Evolutionary conservation across 352 stramenopile genomes (phyloP).

Genomic region (Globisporangium uncinulatum): DNA sequence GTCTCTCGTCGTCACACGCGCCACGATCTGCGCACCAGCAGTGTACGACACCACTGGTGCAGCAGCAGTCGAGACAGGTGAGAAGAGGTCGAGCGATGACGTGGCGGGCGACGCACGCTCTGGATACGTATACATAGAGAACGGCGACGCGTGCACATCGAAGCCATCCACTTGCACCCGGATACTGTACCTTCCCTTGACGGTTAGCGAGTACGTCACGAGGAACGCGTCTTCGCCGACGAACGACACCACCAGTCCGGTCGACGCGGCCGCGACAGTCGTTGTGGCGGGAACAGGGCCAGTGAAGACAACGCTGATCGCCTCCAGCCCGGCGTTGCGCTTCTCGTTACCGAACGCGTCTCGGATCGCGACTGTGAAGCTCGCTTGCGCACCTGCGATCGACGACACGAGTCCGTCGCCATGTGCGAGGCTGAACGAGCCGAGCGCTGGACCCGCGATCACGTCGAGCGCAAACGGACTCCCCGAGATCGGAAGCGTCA

Average conservation of each 20-base stretch:
- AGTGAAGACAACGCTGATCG: conserved; percentile 27
- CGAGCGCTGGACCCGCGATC: conserved; percentile 40
- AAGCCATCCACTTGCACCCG: conserved; percentile 37
- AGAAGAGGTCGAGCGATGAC: conserved; percentile 45
- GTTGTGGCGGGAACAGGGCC: conserved; percentile 23
- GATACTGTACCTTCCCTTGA: conserved; percentile 43
- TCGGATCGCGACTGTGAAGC: conserved; percentile 46
- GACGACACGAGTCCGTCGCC: conserved; percentile 44
- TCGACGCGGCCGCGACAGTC: conserved; percentile 10
- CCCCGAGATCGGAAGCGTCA: conserved; percentile 20
- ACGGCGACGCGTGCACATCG: conserved; percentile 37
- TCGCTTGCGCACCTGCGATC: conserved; percentile 38
- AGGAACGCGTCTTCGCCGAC: conserved; percentile 26
- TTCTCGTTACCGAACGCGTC: conserved; percentile 63
- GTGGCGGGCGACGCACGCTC: conserved; percentile 30
- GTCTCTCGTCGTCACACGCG: conserved; percentile 42
- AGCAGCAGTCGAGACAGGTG: conserved; percentile 16
- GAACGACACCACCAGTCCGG: conserved; percentile 25
- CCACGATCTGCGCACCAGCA: conserved; percentile 27
- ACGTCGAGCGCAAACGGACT: conserved; percentile 55
- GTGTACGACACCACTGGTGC: conserved; percentile 20
- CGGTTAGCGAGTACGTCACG: conserved; percentile 34
- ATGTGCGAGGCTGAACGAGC: conserved; percentile 30
- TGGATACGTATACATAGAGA: conserved; percentile 53
- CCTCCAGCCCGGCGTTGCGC: conserved; percentile 44